Conservation (phyloP, 2,329 filamentous ascomycete species). For the Penicillium oxalicum region DNA sequence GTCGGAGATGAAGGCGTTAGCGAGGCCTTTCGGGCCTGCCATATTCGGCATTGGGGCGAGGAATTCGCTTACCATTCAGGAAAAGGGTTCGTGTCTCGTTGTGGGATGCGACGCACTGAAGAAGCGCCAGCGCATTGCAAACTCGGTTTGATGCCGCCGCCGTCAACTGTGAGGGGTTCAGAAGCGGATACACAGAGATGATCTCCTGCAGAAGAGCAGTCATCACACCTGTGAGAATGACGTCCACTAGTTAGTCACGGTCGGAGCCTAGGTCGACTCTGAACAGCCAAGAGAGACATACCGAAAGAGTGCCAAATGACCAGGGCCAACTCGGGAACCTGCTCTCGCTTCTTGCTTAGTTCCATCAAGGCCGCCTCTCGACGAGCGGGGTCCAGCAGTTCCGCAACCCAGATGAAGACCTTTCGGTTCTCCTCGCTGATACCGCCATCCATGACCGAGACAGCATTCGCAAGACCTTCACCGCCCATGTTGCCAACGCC, state of each 20-base stretch:
- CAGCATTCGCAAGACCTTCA: slow-evolving; percentile 31
- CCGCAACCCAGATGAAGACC: slow-evolving; percentile 88
- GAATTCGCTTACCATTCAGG: slow-evolving; percentile 63
- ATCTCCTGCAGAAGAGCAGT: slow-evolving; percentile 96
- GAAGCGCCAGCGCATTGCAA: slow-evolving; percentile 89
- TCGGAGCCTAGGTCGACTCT: slow-evolving; percentile 10
- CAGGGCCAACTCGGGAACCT: slow-evolving; percentile 90
- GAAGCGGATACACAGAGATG: slow-evolving; percentile 93
- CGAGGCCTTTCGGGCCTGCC: not conserved
- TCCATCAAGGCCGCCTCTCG: slow-evolving; percentile 88
- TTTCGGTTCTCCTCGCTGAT: slow-evolving; percentile 86
- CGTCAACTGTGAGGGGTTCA: slow-evolving; percentile 94
- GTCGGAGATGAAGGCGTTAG: slow-evolving; percentile 5
- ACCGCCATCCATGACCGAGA: slow-evolving; percentile 53
- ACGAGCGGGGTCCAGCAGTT: slow-evolving; percentile 79
- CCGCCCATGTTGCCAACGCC: slow-evolving; percentile 45
- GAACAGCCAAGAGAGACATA: slow-evolving; percentile 43
- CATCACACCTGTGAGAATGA: slow-evolving; percentile 70
- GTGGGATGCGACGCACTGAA: slow-evolving; percentile 96
- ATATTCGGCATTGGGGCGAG: not conserved
- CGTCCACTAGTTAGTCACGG: slow-evolving; percentile 20
- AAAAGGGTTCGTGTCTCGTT: slow-evolving; percentile 93
- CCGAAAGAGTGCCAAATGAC: slow-evolving; percentile 99
- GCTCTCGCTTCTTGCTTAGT: slow-evolving; percentile 96
- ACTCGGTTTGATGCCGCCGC: slow-evolving; percentile 96